Evolutionary conservation across 352 stramenopile species (phyloP).

Genomic region (Discostella stelligera): DNA sequence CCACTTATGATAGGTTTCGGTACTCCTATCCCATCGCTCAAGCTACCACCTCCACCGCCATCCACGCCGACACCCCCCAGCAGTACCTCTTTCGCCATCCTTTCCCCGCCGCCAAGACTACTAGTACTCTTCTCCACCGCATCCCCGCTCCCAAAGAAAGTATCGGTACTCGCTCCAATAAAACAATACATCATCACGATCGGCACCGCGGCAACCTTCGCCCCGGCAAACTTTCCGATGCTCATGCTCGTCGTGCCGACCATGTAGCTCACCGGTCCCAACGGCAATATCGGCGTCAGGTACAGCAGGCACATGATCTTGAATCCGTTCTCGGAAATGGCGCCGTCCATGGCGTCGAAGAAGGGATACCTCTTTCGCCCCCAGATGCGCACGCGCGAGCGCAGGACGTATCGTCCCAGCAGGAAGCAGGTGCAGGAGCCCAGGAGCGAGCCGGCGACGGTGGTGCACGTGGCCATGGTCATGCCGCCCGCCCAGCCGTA

Average conservation of each 20-base stretch:
- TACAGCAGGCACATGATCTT: slow-evolving; percentile 82
- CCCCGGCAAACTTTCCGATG: slow-evolving; percentile 62
- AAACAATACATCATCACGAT: slow-evolving; percentile 78
- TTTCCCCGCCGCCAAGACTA: neutral
- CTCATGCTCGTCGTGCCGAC: slow-evolving; percentile 76
- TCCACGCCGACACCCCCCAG: slow-evolving; percentile 1
- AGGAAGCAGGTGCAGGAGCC: slow-evolving; percentile 71
- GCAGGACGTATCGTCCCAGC: slow-evolving; percentile 74
- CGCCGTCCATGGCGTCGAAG: slow-evolving; percentile 55
- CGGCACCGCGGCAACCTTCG: slow-evolving; percentile 73
- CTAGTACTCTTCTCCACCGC: neutral
- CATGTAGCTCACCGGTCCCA: slow-evolving; percentile 77
- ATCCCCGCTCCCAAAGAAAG: slow-evolving; percentile 47
- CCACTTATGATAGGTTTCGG: too few species aligned
- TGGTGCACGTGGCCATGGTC: slow-evolving; percentile 54
- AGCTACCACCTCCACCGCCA: neutral
- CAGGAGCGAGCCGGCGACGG: slow-evolving; percentile 55
- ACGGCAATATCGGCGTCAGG: slow-evolving; percentile 69
- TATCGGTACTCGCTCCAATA: slow-evolving; percentile 70
- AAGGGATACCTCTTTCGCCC: slow-evolving; percentile 60
- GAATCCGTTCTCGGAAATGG: slow-evolving; percentile 71
- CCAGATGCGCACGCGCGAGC: slow-evolving; percentile 68
- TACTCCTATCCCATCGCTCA: slow-evolving; percentile 6
- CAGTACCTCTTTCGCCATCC: slow-evolving; percentile 7
- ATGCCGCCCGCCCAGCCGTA: slow-evolving; percentile 74